Conservation (phyloP, 768 basidiomycete species). For the Boletales sp. region DNA sequence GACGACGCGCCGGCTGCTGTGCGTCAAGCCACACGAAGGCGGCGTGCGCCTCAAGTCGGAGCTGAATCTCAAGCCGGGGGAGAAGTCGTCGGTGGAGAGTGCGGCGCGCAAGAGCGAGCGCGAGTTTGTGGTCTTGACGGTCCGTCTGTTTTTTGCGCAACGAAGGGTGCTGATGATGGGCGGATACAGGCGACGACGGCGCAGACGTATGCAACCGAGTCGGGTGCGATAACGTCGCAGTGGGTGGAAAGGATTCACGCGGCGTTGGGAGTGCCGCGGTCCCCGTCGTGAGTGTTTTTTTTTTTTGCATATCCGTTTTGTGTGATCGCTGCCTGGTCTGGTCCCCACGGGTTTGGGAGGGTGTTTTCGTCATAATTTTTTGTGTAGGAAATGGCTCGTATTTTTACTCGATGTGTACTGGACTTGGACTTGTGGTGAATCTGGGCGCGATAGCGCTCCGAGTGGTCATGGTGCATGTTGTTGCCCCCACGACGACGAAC, state of each 20-base stretch:
- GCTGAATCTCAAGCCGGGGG: constrained; percentile 35
- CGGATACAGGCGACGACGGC: constrained; percentile 43
- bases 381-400: too few species aligned
- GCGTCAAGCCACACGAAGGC: constrained; percentile 45
- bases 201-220: constrained; percentile 37
- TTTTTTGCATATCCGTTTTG: too few species aligned
- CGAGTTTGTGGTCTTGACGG: constrained; percentile 60
- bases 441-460: too few species aligned
- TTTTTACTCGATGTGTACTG: too few species aligned
- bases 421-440: too few species aligned
- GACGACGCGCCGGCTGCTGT: constrained; percentile 54
- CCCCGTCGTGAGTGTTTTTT: too few species aligned
- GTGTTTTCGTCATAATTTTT: too few species aligned
- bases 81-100: constrained; percentile 39
- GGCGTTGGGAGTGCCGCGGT: constrained; percentile 8
- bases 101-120: constrained; percentile 53
- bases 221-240: constrained; percentile 28
- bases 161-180: neutral
- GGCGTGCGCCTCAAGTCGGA: constrained; percentile 49
- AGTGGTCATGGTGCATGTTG: too few species aligned
- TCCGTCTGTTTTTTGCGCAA: constrained; percentile 27
- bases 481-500: too few species aligned
- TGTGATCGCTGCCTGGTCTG: too few species aligned
- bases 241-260: constrained; percentile 43
- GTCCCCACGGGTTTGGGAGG: too few species aligned